Evolutionary conservation across 2,329 filamentous ascomycete genomes (phyloP).

Genomic region (Colletotrichum filicis): DNA sequence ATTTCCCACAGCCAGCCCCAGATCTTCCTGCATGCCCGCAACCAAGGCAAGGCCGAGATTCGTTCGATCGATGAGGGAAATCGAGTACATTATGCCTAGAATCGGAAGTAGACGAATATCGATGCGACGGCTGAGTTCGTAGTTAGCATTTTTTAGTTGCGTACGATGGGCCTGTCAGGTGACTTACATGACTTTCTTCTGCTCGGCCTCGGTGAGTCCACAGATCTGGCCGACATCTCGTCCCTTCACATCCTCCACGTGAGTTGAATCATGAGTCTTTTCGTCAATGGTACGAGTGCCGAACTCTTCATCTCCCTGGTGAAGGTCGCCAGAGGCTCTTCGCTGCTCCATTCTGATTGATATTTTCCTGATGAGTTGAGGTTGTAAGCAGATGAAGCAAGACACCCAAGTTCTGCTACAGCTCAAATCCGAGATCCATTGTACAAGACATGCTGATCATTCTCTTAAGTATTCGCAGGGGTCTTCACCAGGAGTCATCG

Average conservation of each 20-base stretch:
- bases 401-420: not conserved
- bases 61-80: constrained; percentile 37
- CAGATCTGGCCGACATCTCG: not conserved
- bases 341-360: not conserved
- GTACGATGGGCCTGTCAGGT: not conserved
- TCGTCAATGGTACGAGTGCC: not conserved
- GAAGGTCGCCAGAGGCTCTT: not conserved
- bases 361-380: not conserved
- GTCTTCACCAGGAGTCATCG: not conserved
- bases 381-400: not conserved
- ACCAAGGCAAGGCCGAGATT: constrained; percentile 35
- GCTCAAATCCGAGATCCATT: not conserved
- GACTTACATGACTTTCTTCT: not conserved
- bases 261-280: not conserved
- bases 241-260: not conserved
- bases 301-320: not conserved
- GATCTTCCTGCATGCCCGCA: constrained; percentile 35
- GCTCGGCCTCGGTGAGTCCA: not conserved
- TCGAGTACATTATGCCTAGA: constrained; percentile 39
- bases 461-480: not conserved
- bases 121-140: constrained; percentile 33
- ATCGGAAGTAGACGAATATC: constrained; percentile 52
- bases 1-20: constrained; percentile 31
- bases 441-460: not conserved
- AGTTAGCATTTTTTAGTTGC: not conserved